These are phyloP conservation scores for Periglandula ipomoeae DNA, from an alignment of 2,329 filamentous ascomycete species.

Conservation along the genomic window DNA sequence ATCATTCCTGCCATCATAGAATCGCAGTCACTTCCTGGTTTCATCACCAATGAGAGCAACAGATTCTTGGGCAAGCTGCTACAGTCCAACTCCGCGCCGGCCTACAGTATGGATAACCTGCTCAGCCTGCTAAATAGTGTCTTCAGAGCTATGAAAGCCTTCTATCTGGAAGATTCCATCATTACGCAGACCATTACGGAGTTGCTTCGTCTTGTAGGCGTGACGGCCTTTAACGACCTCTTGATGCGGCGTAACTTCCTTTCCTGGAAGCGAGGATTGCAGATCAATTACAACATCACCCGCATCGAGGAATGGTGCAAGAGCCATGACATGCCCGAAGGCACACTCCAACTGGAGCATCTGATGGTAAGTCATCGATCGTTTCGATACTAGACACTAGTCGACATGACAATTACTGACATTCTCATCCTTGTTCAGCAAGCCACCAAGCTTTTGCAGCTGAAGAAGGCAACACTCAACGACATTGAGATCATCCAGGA, in stretches of 20 bases:
- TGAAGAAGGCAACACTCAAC: conserved; percentile 98
- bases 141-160: conserved; percentile 97
- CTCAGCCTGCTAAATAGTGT: conserved; percentile 93
- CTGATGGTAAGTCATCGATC: conserved; percentile 60
- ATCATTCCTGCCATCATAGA: conserved; percentile 99
- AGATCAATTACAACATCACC: conserved; percentile 99
- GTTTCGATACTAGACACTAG: not conserved
- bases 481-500: conserved; percentile 99
- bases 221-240: conserved; percentile 96
- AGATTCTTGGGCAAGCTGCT: conserved; percentile 96
- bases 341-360: conserved; percentile 93
- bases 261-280: conserved; percentile 96
- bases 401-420: conserved; percentile 26
- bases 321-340: conserved; percentile 98
- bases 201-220: conserved; percentile 82
- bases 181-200: conserved; percentile 94
- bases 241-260: conserved; percentile 98
- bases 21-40: conserved; percentile 93
- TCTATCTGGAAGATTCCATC: conserved; percentile 93
- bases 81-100: conserved; percentile 78
- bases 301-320: conserved; percentile 99
- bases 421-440: conserved; percentile 33
- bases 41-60: conserved; percentile 97
- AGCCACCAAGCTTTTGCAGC: conserved; percentile 93
- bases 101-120: conserved; percentile 99